Percentiles rank a stretch among this genome's conserved stretches.
Evolutionary conservation across 306 rosid species (phyloP).

Genomic region (Cicer yamashitae): DNA sequence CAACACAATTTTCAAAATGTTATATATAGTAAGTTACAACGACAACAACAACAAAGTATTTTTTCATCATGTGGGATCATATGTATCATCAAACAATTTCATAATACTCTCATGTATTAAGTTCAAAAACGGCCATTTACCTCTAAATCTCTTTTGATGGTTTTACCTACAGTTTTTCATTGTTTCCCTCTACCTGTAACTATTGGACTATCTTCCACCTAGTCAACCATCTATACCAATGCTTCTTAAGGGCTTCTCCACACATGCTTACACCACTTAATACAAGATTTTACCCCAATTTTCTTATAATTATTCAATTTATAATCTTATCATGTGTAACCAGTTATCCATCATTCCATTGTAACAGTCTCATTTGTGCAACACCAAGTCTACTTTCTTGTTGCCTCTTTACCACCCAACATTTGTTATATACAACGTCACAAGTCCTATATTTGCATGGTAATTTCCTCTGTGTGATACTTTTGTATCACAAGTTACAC

Average conservation of each 20-base stretch:
- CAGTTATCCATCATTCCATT: neutral
- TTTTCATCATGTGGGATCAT: neutral
- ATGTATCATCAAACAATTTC: neutral
- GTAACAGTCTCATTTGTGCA: neutral
- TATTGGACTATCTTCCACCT: neutral
- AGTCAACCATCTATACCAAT: neutral
- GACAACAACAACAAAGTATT: neutral
- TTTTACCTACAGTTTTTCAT: neutral
- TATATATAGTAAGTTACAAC: neutral
- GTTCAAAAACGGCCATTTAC: neutral
- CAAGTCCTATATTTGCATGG: neutral
- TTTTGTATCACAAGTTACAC: too few relatives aligned
- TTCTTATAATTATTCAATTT: neutral
- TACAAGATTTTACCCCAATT: neutral
- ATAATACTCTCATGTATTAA: neutral
- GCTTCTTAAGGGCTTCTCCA: neutral
- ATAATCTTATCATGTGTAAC: neutral
- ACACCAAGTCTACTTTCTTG: neutral
- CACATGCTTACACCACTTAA: neutral
- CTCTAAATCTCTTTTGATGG: neutral
- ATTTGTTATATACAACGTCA: neutral
- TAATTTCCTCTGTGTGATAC: too few relatives aligned
- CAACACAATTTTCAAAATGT: constrained; percentile 13
- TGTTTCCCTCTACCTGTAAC: neutral
- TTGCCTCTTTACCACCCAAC: neutral